Evolutionary conservation across 345 rosid species (phyloP).

Genomic region (Arabidopsis thaliana): TAIR10.1 NC_003070.9:21852501-21853000

Average conservation of each 20-base stretch:
- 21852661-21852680: slow-evolving; percentile 72
- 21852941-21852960: slow-evolving; percentile 83
- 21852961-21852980: slow-evolving; percentile 1
- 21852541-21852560: slow-evolving; percentile 45
- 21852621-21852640: slow-evolving; percentile 79
- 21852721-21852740: slow-evolving; percentile 72
- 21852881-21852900: slow-evolving; percentile 68
- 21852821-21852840: slow-evolving; percentile 75
- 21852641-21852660: slow-evolving; percentile 87
- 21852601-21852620: slow-evolving; percentile 64
- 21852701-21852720: slow-evolving; percentile 46
- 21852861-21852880: slow-evolving; percentile 76
- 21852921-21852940: slow-evolving; percentile 76
- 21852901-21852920: slow-evolving; percentile 71
- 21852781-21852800: slow-evolving; percentile 67
- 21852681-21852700: slow-evolving; percentile 53
- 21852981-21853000: neutral
- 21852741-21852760: slow-evolving; percentile 70
- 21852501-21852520: slow-evolving; percentile 81
- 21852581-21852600: slow-evolving; percentile 17
- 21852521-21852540: slow-evolving; percentile 75
- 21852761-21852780: slow-evolving; percentile 78
- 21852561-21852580: slow-evolving; percentile 17
- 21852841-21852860: slow-evolving; percentile 74
- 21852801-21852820: slow-evolving; percentile 55